phyloP scores from a whole-genome alignment of 1,284 basidiomycete genomes.

The Ustilago trichophora region DNA sequence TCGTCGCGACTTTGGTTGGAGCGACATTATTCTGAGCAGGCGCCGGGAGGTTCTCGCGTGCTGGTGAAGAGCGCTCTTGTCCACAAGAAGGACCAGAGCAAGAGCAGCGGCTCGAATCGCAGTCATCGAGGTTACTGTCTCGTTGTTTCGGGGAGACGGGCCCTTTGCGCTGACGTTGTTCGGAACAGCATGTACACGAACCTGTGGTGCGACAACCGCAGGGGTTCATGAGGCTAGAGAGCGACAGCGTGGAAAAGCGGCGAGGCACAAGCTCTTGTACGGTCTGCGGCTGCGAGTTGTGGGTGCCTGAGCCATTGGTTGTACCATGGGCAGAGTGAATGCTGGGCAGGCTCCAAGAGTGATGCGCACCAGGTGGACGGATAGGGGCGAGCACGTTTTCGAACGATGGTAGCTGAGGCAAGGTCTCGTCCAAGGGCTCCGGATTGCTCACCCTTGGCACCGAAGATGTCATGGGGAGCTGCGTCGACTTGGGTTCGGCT shows the following conservation, averaged over 20 bases:
- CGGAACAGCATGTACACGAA: slow-evolving; percentile 39
- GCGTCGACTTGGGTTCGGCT: not conserved
- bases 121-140: not conserved
- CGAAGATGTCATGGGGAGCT: not conserved
- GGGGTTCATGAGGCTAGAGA: slow-evolving; percentile 56
- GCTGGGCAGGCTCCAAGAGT: slow-evolving; percentile 38
- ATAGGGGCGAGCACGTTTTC: slow-evolving; percentile 28
- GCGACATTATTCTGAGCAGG: not conserved
- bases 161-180: slow-evolving; percentile 5
- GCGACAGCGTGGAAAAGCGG: slow-evolving; percentile 41
- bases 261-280: not conserved
- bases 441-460: not conserved
- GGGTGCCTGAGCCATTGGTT: not conserved
- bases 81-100: slow-evolving; percentile 16
- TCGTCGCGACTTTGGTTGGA: not conserved
- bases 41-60: no score
- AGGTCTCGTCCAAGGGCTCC: not conserved
- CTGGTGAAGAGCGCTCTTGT: no score
- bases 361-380: slow-evolving; percentile 6
- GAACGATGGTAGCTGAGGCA: slow-evolving; percentile 1
- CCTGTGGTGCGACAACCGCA: slow-evolving; percentile 48
- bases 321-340: slow-evolving; percentile 14
- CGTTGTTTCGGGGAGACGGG: slow-evolving; percentile 14
- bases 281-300: not conserved
- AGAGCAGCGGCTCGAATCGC: slow-evolving; percentile 10